These are phyloP conservation scores for Physaria fendleri DNA, from an alignment of 345 rosid genomes.

Conservation along the genomic window DNA sequence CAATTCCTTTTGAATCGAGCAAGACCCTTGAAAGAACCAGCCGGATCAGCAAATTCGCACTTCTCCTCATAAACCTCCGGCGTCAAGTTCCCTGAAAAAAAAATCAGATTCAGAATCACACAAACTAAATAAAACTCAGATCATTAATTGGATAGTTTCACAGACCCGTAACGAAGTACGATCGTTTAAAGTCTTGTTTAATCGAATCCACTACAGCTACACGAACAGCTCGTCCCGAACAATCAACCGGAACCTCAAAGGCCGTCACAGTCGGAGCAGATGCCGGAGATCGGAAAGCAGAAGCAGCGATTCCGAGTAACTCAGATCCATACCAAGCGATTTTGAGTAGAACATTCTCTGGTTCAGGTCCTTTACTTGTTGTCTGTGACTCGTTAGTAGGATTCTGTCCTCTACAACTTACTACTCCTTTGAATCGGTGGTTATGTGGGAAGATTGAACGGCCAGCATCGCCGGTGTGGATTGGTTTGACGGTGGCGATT, in stretches of 20 bases:
- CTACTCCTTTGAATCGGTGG: background rate
- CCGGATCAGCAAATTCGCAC: conserved; percentile 96
- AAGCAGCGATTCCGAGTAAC: conserved; percentile 86
- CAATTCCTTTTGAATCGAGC: conserved; percentile 86
- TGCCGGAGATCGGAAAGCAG: conserved; percentile 47
- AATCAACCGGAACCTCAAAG: conserved; percentile 35
- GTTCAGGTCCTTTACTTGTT: conserved; percentile 36
- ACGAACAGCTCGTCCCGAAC: conserved; percentile 54
- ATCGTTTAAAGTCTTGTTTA: conserved; percentile 63
- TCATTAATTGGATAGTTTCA: background rate
- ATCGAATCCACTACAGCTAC: conserved; percentile 48
- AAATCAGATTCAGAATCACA: conserved; percentile 5
- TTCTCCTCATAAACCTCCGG: conserved; percentile 74
- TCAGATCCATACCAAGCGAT: conserved; percentile 95
- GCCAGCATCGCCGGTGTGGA: conserved; percentile 13
- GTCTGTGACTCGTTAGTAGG: conserved; percentile 30
- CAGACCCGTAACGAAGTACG: conserved; percentile 84
- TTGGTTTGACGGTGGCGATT: conserved; percentile 16
- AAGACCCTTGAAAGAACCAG: conserved; percentile 91
- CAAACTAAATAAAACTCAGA: background rate
- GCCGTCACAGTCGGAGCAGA: background rate
- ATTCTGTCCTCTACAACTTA: conserved; percentile 29
- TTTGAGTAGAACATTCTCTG: conserved; percentile 69
- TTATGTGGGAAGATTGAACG: conserved; percentile 6
- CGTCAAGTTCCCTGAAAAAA: conserved; percentile 57